Evolutionary conservation across 169 alveolate genomes (phyloP).

Genomic region (Plasmodium cynomolgi): DNA sequence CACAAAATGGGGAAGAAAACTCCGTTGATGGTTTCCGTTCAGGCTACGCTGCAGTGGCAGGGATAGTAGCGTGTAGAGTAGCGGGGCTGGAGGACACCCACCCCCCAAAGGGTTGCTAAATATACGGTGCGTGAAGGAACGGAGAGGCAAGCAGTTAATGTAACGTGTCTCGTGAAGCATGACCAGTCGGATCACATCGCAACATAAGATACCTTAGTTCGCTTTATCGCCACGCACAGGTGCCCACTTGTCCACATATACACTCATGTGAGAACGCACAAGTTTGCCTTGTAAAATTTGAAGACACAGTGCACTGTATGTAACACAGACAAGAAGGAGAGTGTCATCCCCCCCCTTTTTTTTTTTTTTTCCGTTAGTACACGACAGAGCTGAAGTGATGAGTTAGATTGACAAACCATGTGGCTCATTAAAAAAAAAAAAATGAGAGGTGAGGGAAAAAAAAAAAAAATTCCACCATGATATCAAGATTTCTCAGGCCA

Average conservation of each 20-base stretch:
- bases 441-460: too few species aligned
- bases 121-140: background rate
- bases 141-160: background rate
- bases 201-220: background rate
- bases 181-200: background rate
- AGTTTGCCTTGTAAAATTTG: background rate
- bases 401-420: background rate
- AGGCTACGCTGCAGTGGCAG: background rate
- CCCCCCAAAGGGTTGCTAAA: background rate
- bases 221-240: background rate
- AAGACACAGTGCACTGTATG: background rate
- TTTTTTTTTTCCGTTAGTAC: background rate
- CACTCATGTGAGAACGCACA: background rate
- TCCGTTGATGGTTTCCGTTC: background rate
- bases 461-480: background rate
- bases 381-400: background rate
- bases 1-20: background rate
- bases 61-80: background rate
- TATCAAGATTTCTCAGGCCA: background rate
- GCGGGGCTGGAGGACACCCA: background rate
- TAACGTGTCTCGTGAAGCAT: background rate
- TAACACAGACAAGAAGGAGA: background rate
- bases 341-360: background rate
- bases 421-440: background rate
- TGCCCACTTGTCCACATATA: background rate